Conservation (phyloP, 2,329 filamentous ascomycete species). For the Rutstroemia sydowiana region DNA sequence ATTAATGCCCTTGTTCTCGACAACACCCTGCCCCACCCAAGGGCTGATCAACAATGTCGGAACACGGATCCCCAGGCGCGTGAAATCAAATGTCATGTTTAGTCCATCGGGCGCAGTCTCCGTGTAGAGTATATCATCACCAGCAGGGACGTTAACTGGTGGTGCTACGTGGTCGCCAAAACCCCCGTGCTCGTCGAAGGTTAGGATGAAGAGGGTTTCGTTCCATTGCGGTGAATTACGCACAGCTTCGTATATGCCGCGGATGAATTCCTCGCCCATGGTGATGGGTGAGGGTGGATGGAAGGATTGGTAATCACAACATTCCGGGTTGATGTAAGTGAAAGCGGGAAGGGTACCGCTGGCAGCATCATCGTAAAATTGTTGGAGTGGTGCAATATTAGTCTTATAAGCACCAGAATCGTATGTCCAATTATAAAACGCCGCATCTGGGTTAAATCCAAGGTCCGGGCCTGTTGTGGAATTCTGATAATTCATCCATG, state of each 20-base stretch:
- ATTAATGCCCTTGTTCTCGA: constrained; percentile 35
- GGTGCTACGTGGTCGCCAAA: constrained; percentile 41
- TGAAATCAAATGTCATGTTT: constrained; percentile 34
- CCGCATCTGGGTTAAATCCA: constrained; percentile 37
- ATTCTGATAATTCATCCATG: constrained; percentile 42
- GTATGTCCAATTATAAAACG: constrained; percentile 38
- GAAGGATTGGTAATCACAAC: constrained; percentile 42
- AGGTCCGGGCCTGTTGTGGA: constrained; percentile 29
- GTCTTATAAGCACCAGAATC: constrained; percentile 30
- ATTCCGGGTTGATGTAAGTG: constrained; percentile 43
- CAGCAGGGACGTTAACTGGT: constrained; percentile 33
- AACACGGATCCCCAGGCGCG: constrained; percentile 37
- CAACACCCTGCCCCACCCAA: constrained; percentile 35
- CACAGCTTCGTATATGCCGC: constrained; percentile 39
- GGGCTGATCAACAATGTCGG: constrained; percentile 37
- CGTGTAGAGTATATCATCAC: constrained; percentile 33
- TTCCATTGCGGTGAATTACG: constrained; percentile 39
- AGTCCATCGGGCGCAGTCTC: constrained; percentile 31
- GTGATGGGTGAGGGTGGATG: constrained; percentile 39
- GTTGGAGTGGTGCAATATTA: constrained; percentile 32
- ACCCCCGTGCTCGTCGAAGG: constrained; percentile 41
- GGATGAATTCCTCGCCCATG: constrained; percentile 38
- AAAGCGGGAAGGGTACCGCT: constrained; percentile 38
- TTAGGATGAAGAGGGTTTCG: constrained; percentile 39
- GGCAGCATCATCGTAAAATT: constrained; percentile 39